Evolutionary conservation across 176 grass and related monocot species (phyloP).

Genomic region (Zoysia pacifica): DNA sequence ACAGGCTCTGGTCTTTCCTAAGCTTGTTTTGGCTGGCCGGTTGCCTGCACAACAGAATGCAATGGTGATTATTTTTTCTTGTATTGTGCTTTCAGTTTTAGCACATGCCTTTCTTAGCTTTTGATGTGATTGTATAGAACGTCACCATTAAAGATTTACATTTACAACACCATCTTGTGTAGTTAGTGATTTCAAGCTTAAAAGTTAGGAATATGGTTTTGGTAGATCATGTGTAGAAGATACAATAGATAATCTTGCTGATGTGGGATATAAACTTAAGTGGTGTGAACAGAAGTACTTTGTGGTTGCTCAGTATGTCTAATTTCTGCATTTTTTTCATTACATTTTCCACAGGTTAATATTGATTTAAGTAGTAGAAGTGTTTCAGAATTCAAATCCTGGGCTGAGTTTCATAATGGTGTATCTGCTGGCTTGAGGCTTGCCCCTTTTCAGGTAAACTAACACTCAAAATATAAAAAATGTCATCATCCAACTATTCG

Average conservation of each 20-base stretch:
- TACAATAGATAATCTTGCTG: background rate
- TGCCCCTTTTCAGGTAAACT: conserved; percentile 85
- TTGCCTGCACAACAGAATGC: conserved; percentile 96
- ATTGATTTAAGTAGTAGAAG: conserved; percentile 82
- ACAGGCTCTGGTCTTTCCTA: conserved; percentile 84
- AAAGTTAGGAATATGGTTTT: background rate
- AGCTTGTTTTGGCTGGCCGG: conserved; percentile 91
- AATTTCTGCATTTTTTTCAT: conserved; percentile 33
- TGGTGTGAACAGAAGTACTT: conserved; percentile 2
- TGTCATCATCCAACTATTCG: background rate
- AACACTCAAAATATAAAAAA: background rate
- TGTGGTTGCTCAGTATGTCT: conserved; percentile 35
- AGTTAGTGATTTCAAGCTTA: background rate
- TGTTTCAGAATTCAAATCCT: conserved; percentile 82
- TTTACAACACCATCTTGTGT: conserved; percentile 11
- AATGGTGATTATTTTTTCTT: conserved; percentile 53
- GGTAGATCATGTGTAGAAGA: background rate
- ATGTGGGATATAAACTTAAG: background rate
- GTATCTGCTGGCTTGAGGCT: conserved; percentile 92
- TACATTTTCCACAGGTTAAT: conserved; percentile 74
- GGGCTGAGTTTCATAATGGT: conserved; percentile 98
- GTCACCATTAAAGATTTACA: background rate
- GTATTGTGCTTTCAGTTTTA: conserved; percentile 17
- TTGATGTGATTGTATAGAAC: background rate
- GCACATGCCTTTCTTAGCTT: conserved; percentile 18